phyloP scores from a whole-genome alignment of 805 yeast genomes.

The Hanseniaspora lindneri region DNA sequence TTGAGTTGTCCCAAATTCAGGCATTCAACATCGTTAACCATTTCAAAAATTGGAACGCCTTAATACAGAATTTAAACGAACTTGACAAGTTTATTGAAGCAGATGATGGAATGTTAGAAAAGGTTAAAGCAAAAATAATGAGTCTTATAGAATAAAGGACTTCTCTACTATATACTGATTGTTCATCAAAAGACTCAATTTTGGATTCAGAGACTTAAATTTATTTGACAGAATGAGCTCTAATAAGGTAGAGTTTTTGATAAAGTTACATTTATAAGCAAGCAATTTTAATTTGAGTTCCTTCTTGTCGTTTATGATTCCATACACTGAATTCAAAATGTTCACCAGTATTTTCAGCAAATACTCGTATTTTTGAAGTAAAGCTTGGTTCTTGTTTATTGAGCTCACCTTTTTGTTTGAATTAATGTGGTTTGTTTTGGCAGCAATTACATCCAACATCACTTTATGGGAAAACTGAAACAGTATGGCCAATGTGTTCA shows the following conservation, averaged over 20 bases:
- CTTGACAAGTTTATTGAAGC: constrained; percentile 1
- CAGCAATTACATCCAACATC: background rate
- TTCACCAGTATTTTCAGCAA: background rate
- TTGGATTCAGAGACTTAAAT: constrained; percentile 2
- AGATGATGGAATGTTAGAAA: constrained; percentile 1
- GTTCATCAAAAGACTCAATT: background rate
- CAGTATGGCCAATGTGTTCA: constrained; percentile 4
- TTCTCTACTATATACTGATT: constrained; percentile 4
- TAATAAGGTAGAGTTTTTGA: background rate
- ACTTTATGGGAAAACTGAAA: constrained; percentile 10
- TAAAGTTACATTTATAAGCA: constrained; percentile 4
- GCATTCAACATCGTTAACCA: constrained; percentile 8
- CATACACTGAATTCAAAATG: background rate
- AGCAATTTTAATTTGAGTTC: background rate
- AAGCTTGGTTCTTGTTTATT: background rate
- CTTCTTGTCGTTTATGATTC: background rate
- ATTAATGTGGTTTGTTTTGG: background rate
- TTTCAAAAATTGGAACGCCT: constrained; percentile 6
- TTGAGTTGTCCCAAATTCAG: constrained; percentile 8
- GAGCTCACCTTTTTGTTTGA: background rate
- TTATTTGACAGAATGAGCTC: constrained; percentile 4
- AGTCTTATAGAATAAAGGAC: background rate
- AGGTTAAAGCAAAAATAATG: constrained; percentile 2
- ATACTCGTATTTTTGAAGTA: background rate
- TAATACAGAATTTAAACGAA: background rate